These are phyloP conservation scores for Talinum fruticosum DNA, from an alignment of 148 eudicot species.

Conservation along the genomic window DNA sequence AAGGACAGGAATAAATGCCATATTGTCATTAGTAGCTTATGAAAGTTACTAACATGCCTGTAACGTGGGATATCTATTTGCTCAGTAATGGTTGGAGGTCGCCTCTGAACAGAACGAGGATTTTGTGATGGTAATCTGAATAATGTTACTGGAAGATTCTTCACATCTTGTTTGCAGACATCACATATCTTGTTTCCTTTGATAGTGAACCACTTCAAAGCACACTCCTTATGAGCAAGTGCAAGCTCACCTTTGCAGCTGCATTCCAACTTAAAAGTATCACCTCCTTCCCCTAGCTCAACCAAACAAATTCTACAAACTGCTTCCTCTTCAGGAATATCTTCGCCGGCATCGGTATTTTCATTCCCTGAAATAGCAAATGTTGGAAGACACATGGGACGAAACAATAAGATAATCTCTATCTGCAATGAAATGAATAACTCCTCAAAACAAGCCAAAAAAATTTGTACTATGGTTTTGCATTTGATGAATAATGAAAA, in stretches of 20 bases:
- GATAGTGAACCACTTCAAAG: slow-evolving; percentile 83
- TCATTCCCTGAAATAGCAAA: slow-evolving; percentile 31
- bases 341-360: slow-evolving; percentile 43
- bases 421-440: not conserved
- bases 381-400: not conserved
- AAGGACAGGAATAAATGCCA: not conserved
- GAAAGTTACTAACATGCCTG: slow-evolving; percentile 25
- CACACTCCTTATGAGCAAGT: slow-evolving; percentile 79
- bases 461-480: not conserved
- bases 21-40: not conserved
- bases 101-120: slow-evolving; percentile 32
- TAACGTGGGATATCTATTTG: slow-evolving; percentile 18
- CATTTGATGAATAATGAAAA: not conserved
- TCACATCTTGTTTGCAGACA: slow-evolving; percentile 69
- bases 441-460: not conserved
- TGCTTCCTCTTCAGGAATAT: slow-evolving; percentile 89
- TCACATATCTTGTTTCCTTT: slow-evolving; percentile 83
- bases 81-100: slow-evolving; percentile 26
- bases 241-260: slow-evolving; percentile 96
- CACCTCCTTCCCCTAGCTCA: slow-evolving; percentile 77
- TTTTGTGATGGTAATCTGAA: slow-evolving; percentile 43
- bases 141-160: slow-evolving; percentile 70
- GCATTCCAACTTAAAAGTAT: slow-evolving; percentile 77
- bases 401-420: not conserved
- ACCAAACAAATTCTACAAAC: slow-evolving; percentile 83